Evolutionary conservation across 441 rosid genomes (phyloP).

Genomic region (Biscutella laevigata): DNA sequence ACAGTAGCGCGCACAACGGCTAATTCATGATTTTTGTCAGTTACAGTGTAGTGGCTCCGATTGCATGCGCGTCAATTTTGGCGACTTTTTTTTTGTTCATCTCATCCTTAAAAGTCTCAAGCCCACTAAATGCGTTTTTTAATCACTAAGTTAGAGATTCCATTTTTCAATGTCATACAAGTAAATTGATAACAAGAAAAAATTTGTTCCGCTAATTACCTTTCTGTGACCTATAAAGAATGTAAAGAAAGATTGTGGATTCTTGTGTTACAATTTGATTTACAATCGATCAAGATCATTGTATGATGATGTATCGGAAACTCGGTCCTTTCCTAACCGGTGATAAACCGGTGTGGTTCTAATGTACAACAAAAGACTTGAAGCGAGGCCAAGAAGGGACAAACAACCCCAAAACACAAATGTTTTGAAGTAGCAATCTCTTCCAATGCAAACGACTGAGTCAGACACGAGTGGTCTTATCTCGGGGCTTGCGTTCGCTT

Average conservation of each 20-base stretch:
- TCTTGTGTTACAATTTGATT: constrained; percentile 20
- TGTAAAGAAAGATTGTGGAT: constrained; percentile 6
- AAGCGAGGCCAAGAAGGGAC: constrained; percentile 52
- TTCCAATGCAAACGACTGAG: constrained; percentile 67
- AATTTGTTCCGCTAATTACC: background rate
- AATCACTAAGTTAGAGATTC: background rate
- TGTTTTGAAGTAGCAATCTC: constrained; percentile 59
- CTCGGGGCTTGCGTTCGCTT: constrained; percentile 35
- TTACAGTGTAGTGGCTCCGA: constrained; percentile 16
- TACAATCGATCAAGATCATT: constrained; percentile 26
- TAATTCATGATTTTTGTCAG: constrained; percentile 34
- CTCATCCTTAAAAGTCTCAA: no score
- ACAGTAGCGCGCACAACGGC: constrained; percentile 41
- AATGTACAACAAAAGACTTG: constrained; percentile 51
- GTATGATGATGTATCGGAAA: background rate
- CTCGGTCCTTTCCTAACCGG: constrained; percentile 51
- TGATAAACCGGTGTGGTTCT: constrained; percentile 78
- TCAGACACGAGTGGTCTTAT: constrained; percentile 23
- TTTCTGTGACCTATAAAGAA: background rate
- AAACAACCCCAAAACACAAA: constrained; percentile 82
- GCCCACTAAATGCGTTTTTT: background rate
- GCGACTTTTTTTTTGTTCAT: constrained; percentile 5
- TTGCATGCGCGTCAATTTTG: constrained; percentile 3
- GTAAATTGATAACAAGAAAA: no score
- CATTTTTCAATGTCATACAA: no score